Evolutionary conservation across 306 rosid genomes (phyloP).

Genomic region (Dryas octopetala): DNA sequence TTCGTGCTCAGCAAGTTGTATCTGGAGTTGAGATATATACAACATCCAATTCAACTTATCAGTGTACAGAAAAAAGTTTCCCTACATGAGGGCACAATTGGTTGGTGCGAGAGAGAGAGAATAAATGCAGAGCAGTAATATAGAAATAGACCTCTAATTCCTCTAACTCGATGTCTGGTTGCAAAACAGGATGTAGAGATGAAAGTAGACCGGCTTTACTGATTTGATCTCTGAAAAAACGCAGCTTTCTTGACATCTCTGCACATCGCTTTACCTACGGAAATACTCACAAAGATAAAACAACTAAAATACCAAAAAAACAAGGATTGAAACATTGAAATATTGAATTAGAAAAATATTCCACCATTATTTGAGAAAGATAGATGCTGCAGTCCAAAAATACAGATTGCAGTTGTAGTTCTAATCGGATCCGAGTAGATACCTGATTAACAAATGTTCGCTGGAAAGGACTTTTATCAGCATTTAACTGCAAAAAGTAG

Average conservation of each 20-base stretch:
- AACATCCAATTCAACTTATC: slow-evolving; percentile 23
- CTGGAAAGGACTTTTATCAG: slow-evolving; percentile 92
- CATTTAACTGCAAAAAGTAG: slow-evolving; percentile 71
- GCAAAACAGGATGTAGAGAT: slow-evolving; percentile 55
- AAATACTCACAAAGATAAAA: slow-evolving; percentile 29
- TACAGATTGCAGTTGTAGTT: slow-evolving; percentile 20
- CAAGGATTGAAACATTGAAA: not conserved
- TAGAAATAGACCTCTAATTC: slow-evolving; percentile 75
- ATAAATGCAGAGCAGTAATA: slow-evolving; percentile 20
- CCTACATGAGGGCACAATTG: slow-evolving; percentile 11
- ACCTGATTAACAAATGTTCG: slow-evolving; percentile 99
- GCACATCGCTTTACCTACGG: slow-evolving; percentile 95
- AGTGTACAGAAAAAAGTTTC: slow-evolving; percentile 33
- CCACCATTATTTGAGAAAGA: slow-evolving; percentile 4
- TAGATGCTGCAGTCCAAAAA: slow-evolving; percentile 18
- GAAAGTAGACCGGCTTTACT: slow-evolving; percentile 73
- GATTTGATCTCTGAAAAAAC: slow-evolving; percentile 91
- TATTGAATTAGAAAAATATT: not conserved
- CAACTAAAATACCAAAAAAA: not conserved
- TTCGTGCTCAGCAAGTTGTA: slow-evolving; percentile 92
- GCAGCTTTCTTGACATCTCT: slow-evolving; percentile 95
- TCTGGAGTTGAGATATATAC: slow-evolving; percentile 44
- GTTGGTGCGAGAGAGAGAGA: slow-evolving; percentile 18
- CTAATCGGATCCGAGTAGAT: slow-evolving; percentile 22
- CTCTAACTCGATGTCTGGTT: slow-evolving; percentile 79